Conservation (phyloP, 257 asterid species). For the Solanum microdontum region DNA sequence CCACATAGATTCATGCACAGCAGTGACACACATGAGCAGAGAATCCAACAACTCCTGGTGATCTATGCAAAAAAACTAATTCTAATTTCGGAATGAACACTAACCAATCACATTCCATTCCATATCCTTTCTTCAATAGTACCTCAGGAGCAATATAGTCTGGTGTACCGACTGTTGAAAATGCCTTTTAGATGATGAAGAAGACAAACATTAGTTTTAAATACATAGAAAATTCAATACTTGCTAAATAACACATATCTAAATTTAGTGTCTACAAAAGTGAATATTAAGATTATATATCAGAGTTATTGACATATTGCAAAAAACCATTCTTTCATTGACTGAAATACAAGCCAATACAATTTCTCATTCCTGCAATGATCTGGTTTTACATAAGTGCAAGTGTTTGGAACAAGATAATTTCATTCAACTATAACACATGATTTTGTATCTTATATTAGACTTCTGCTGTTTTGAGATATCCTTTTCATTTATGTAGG, state of each 20-base stretch:
- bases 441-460: not conserved
- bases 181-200: slow-evolving; percentile 47
- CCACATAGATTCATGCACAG: not conserved
- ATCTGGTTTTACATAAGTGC: not conserved
- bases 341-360: not conserved
- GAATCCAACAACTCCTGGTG: not conserved
- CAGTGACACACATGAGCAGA: not conserved
- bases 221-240: not conserved
- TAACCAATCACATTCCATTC: slow-evolving; percentile 98
- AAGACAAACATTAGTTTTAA: slow-evolving; percentile 7
- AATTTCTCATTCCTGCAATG: not conserved
- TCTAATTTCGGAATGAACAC: slow-evolving; percentile 10
- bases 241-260: not conserved
- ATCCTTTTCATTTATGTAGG: not conserved
- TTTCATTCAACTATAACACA: not conserved
- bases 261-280: not conserved
- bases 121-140: slow-evolving; percentile 90
- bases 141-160: slow-evolving; percentile 99
- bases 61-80: not conserved
- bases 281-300: not conserved
- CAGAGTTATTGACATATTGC: not conserved
- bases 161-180: slow-evolving; percentile 97
- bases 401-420: not conserved
- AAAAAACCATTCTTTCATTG: not conserved
- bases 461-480: not conserved